Percentiles rank a stretch among this genome's conserved stretches.
Conservation (phyloP, 2,329 filamentous ascomycete genomes). For the Aureobasidium namibiae region DNA sequence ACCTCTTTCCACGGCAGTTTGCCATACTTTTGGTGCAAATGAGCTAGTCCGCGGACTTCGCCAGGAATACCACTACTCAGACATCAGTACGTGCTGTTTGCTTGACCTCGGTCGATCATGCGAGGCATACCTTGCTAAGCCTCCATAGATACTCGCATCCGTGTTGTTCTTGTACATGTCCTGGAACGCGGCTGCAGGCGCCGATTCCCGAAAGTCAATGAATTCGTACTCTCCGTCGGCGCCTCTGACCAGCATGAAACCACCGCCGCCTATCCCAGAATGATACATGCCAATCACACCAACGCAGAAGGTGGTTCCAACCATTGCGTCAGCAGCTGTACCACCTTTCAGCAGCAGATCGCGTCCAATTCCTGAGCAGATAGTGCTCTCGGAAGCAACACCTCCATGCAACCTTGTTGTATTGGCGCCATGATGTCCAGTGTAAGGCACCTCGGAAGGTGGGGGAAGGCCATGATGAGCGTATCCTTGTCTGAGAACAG, state of each 20-base stretch:
- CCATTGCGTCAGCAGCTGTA: conserved; percentile 42
- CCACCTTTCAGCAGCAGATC: conserved; percentile 41
- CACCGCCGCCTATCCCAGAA: conserved; percentile 75
- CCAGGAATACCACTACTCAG: conserved; percentile 55
- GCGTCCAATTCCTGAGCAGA: conserved; percentile 41
- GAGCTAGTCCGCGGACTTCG: conserved; percentile 69
- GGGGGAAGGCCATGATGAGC: not conserved
- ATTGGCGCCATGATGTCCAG: not conserved
- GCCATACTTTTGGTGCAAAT: conserved; percentile 67
- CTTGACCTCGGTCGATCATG: no score
- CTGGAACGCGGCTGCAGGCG: conserved; percentile 69
- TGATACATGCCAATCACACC: conserved; percentile 42
- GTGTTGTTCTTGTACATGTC: conserved; percentile 77
- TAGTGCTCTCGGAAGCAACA: conserved; percentile 37
- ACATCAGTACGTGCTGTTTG: not conserved
- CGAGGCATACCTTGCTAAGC: conserved; percentile 43
- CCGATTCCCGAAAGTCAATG: conserved; percentile 84
- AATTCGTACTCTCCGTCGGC: conserved; percentile 70
- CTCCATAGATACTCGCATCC: conserved; percentile 59
- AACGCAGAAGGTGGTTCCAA: conserved; percentile 40
- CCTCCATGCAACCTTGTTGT: conserved; percentile 28
- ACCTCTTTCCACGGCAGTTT: conserved; percentile 49
- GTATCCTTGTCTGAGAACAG: not conserved
- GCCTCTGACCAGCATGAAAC: conserved; percentile 75
- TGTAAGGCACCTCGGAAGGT: not conserved